Percentiles rank a stretch among this genome's conserved stretches.
phyloP scores from a whole-genome alignment of 2,329 filamentous ascomycete genomes.

The Penicillium griseofulvum region DNA sequence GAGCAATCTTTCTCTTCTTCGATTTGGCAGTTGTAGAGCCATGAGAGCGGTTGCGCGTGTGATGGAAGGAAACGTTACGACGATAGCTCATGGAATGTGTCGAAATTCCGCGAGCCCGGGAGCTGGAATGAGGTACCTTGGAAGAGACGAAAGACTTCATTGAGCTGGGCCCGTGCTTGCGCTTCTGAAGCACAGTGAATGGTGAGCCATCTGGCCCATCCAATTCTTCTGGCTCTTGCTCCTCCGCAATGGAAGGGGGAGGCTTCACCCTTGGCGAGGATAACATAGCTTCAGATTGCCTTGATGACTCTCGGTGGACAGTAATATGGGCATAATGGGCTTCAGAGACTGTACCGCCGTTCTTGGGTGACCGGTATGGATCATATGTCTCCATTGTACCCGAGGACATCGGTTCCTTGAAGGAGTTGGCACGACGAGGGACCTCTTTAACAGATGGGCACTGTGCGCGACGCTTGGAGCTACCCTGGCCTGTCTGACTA shows the following conservation, averaged over 20 bases:
- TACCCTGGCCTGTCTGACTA: slow-evolving; percentile 26
- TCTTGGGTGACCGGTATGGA: slow-evolving; percentile 71
- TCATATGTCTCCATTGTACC: slow-evolving; percentile 68
- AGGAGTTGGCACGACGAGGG: slow-evolving; percentile 49
- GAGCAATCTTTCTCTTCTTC: slow-evolving; percentile 19
- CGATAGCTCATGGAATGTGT: slow-evolving; percentile 54
- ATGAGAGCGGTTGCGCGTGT: slow-evolving; percentile 47
- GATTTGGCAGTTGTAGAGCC: slow-evolving; percentile 26
- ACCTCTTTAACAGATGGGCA: slow-evolving; percentile 58
- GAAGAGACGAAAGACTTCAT: slow-evolving; percentile 43
- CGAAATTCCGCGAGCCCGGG: slow-evolving; percentile 38
- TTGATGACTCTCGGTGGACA: slow-evolving; percentile 56
- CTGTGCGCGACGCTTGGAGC: slow-evolving; percentile 50
- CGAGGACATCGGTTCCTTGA: slow-evolving; percentile 46
- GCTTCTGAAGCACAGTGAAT: slow-evolving; percentile 33
- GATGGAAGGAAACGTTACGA: slow-evolving; percentile 63
- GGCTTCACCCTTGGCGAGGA: slow-evolving; percentile 11
- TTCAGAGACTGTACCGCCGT: slow-evolving; percentile 50
- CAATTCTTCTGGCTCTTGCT: slow-evolving; percentile 18
- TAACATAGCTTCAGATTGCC: background rate
- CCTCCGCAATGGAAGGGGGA: slow-evolving; percentile 22
- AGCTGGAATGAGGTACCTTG: slow-evolving; percentile 49
- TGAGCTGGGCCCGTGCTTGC: slow-evolving; percentile 33
- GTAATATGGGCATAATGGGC: slow-evolving; percentile 65
- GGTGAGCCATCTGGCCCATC: slow-evolving; percentile 25